A percentile compares a stretch with the other conserved stretches of the same genome.
These are phyloP conservation scores for Paecilomyces niveus DNA, from an alignment of 2,329 filamentous ascomycete species.

Conservation along the genomic window DNA sequence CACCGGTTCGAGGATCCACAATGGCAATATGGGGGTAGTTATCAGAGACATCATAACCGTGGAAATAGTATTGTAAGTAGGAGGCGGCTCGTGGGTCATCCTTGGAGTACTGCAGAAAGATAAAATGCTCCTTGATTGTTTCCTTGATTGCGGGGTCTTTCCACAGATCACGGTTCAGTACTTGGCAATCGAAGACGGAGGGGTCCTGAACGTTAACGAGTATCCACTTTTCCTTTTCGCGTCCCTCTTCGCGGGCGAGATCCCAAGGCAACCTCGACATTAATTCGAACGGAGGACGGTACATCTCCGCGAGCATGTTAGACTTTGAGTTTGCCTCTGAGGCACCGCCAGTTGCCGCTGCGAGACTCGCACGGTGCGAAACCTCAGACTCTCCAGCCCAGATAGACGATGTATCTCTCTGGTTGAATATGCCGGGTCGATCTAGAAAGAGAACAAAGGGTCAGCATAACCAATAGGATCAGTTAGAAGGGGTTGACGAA, in stretches of 20 bases:
- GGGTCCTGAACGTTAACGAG: slow-evolving; percentile 92
- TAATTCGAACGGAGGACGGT: slow-evolving; percentile 83
- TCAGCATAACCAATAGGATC: slow-evolving; percentile 7
- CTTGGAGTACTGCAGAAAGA: slow-evolving; percentile 92
- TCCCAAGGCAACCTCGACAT: slow-evolving; percentile 79
- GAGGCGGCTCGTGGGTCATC: slow-evolving; percentile 69
- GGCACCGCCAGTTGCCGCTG: slow-evolving; percentile 57
- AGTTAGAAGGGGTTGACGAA: slow-evolving; percentile 10
- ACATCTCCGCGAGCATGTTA: slow-evolving; percentile 79
- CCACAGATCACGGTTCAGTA: slow-evolving; percentile 92
- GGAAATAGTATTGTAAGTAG: slow-evolving; percentile 89
- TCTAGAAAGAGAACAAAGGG: slow-evolving; percentile 14
- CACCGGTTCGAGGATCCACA: slow-evolving; percentile 88
- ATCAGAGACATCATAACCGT: slow-evolving; percentile 68
- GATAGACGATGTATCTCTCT: slow-evolving; percentile 51
- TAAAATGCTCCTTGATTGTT: slow-evolving; percentile 83
- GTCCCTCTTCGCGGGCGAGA: slow-evolving; percentile 74
- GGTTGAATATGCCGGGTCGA: slow-evolving; percentile 63
- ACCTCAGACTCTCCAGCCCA: slow-evolving; percentile 49
- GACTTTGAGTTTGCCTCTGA: slow-evolving; percentile 63
- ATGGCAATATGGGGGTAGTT: slow-evolving; percentile 96
- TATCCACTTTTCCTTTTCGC: slow-evolving; percentile 86
- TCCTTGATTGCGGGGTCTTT: slow-evolving; percentile 73
- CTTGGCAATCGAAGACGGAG: slow-evolving; percentile 88
- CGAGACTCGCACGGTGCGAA: slow-evolving; percentile 46